These are phyloP conservation scores for Paracamarosporium sp. DNA, from an alignment of 2,329 filamentous ascomycete genomes.

Conservation along the genomic window DNA sequence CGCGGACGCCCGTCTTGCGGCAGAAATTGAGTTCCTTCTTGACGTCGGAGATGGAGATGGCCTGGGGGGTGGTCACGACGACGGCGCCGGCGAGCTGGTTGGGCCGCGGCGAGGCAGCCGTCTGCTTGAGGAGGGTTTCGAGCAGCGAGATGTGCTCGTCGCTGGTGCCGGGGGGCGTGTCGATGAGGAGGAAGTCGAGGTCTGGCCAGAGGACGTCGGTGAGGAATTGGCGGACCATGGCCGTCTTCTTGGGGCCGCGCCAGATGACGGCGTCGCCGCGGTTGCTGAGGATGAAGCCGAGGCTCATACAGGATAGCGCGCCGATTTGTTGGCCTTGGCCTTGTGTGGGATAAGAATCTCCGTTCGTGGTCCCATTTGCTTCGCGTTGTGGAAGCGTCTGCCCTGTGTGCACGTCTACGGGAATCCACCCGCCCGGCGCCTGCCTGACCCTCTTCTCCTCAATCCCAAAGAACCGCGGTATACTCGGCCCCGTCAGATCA, in stretches of 20 bases:
- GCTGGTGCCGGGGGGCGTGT: slow-evolving; percentile 94
- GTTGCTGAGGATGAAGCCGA: slow-evolving; percentile 85
- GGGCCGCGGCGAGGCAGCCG: slow-evolving; percentile 34
- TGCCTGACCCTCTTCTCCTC: slow-evolving; percentile 90
- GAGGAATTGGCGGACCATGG: slow-evolving; percentile 97
- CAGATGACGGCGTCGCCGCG: slow-evolving; percentile 94
- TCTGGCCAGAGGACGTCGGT: slow-evolving; percentile 86
- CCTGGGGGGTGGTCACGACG: slow-evolving; percentile 94
- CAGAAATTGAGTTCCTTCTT: slow-evolving; percentile 96
- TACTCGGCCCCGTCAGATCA: slow-evolving; percentile 94
- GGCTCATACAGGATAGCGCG: slow-evolving; percentile 82
- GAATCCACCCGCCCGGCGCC: slow-evolving; percentile 89
- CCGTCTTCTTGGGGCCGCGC: slow-evolving; percentile 98
- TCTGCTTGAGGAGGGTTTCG: slow-evolving; percentile 70
- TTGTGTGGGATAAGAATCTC: slow-evolving; percentile 6
- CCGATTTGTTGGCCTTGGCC: slow-evolving; percentile 56
- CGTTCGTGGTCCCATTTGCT: slow-evolving; percentile 1
- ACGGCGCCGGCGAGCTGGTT: slow-evolving; percentile 85
- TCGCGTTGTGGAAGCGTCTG: slow-evolving; percentile 29
- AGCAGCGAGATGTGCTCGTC: slow-evolving; percentile 97
- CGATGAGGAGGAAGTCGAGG: slow-evolving; percentile 91
- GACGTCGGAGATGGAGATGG: slow-evolving; percentile 90
- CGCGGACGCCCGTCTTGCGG: slow-evolving; percentile 77
- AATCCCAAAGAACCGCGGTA: slow-evolving; percentile 91
- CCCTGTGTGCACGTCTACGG: slow-evolving; percentile 79